Conservation (phyloP, 2,329 filamentous ascomycete species). For the Colletotrichum cereale region DNA sequence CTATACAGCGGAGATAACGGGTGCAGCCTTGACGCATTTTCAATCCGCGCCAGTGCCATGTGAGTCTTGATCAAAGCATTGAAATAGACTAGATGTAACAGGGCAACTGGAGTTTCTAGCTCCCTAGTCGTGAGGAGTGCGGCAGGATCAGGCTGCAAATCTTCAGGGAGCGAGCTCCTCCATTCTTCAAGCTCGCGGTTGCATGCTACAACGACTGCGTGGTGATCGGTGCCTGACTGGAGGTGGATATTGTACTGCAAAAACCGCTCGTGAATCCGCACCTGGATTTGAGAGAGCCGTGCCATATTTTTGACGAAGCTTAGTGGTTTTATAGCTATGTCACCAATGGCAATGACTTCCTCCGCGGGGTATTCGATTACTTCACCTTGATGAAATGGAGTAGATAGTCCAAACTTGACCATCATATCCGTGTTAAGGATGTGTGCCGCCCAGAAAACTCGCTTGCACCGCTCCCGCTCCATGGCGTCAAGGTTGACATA, state of each 20-base stretch:
- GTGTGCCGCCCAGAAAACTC: conserved; percentile 29
- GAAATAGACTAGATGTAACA: conserved; percentile 24
- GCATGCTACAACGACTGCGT: not conserved
- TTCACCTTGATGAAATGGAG: not conserved
- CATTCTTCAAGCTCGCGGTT: conserved; percentile 24
- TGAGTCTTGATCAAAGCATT: conserved; percentile 15
- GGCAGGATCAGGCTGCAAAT: not conserved
- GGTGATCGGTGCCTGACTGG: not conserved
- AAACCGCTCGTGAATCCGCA: conserved; percentile 18
- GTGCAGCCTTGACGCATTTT: conserved; percentile 10
- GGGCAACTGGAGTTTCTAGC: conserved; percentile 6
- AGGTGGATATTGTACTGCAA: not conserved
- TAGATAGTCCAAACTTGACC: conserved; percentile 21
- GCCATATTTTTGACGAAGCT: conserved; percentile 8
- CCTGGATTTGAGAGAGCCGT: conserved; percentile 19
- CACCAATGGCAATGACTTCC: not conserved
- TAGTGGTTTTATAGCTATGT: not conserved
- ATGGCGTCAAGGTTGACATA: not conserved
- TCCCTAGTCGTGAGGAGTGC: not conserved
- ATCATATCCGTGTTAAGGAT: conserved; percentile 27
- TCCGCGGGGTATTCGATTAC: conserved; percentile 22
- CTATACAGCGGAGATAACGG: conserved; percentile 1
- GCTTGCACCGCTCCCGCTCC: not conserved
- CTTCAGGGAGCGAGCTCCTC: conserved; percentile 15
- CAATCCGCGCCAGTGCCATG: conserved; percentile 19